Base-by-base conservation (phyloP, 768 basidiomycete species). In the Lactifluus pinguis region DNA sequence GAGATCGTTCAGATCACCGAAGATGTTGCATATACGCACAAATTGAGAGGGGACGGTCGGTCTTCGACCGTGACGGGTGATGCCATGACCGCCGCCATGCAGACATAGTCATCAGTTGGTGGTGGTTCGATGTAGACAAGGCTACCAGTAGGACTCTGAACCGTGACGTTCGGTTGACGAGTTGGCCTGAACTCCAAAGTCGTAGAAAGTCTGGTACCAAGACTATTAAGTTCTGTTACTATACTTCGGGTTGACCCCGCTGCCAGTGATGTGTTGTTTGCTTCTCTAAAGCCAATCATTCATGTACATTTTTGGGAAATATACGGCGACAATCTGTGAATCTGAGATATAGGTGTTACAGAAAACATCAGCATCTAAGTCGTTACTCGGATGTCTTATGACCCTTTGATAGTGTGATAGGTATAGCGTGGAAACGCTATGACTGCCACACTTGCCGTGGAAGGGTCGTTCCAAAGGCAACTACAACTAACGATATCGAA, bases 391-490 rank as follows among this genome's bases (percentile, higher is more conserved):
- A 30, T 15, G 30, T 17, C 15, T 49, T 19, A n/a, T 14, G 42
- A 2, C 13, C 11, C 11, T 30, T 21, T 36, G n/a, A 41, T 9
- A 11, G 13, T 15, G 9, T 30, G 25, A 25, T 25, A 25, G 13
- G 19, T 48, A 25, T 25, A 25, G 25, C 14, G 3, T 14, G 41
- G 5, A 29, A 38, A 32, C n/a, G 6, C 38, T 47, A 60, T 48
- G n/a, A 51, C 29, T 53, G 51, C 68, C 66, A 67, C 49, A 70
- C 49, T 19, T 68, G 65, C 9, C 61, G 64, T 3, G 78, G 78
- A 13, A 80, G 69, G 53, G 71, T 15, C 1, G 68, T 67, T 19
- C 47, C 60, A 30, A 72, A 64, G 45, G 59, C 66, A 25, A 78
- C 50, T 38, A 74, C 60, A 5, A 73, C 53, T 48, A 65, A 55